Evolutionary conservation across 495 filamentous ascomycete genomes (phyloP), one percentile per base, ranked within the genome.

Genomic region (Daldinia bambusicola): DNA sequence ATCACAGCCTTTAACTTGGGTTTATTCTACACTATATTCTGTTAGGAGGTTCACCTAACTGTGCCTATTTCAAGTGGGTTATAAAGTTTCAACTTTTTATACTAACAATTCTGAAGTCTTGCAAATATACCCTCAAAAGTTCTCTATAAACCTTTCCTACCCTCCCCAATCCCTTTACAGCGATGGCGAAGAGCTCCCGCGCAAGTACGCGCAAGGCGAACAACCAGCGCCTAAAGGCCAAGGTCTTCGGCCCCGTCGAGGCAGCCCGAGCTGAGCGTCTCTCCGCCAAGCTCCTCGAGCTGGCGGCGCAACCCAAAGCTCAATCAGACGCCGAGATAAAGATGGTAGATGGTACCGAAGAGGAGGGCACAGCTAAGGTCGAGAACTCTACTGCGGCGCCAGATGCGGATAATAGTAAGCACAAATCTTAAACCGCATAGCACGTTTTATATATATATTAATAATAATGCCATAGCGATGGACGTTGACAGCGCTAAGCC

Each of bases 111-210:
- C 40, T 13, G 8, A 57, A 55, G 60, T 40, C 38, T 20, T 20
- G 50, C 43, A 52, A 52, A 66, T 36, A 20, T 36, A 36, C 12
- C 26, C 38, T 62, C 45, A 18, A 51, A 62, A n/a, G 32, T 31
- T 40, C 3, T 36, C 36, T 14, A 55, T 32, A 63, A 6, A 41
- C 32, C 9, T 6, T n/a, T 22, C 12, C 40, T 13, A 18, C 38
- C 51, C 52, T 43, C 40, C 40, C 55, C 9, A 56, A 37, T 30
- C 34, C 10, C 0, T 32, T 16, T 38, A 8, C 40, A 75, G 86
- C 66, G 66, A 97, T 97, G 94, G 94, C 93, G 2, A 97, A 95
- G 74, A 90, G 91, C 75, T 80, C 90, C 52, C 85, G 94, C 72
- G 84, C 93, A 43, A 93, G 90, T 71, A 81, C 84, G 55, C 86